A percentile compares a stretch with the other conserved stretches of the same genome.
Evolutionary conservation across 164 flowering plant genomes (phyloP).

Genomic region (Tetrastigma voinierianum): DNA sequence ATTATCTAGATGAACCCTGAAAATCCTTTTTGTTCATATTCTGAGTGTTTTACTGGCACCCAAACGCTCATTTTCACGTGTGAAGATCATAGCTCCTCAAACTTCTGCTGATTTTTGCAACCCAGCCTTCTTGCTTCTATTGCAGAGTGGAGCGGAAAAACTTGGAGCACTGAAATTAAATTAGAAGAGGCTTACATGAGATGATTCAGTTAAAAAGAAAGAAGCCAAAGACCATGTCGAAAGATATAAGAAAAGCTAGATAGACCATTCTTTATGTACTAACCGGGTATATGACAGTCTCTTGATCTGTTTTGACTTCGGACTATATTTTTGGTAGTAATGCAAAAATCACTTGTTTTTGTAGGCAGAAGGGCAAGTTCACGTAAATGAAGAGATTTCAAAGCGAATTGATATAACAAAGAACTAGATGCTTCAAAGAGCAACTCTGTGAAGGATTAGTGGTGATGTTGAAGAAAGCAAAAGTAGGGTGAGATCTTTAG

Average conservation of each 20-base stretch:
- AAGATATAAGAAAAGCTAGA: conserved; percentile 48
- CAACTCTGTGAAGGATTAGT: conserved; percentile 25
- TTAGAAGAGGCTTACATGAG: conserved; percentile 32
- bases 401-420: conserved; percentile 29
- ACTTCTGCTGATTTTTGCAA: background rate
- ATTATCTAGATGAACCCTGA: too few relatives aligned
- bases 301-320: background rate
- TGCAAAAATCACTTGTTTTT: background rate
- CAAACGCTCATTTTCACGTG: background rate
- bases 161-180: conserved; percentile 32
- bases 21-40: too few relatives aligned
- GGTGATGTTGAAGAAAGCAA: conserved; percentile 42
- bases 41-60: background rate
- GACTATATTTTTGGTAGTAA: background rate
- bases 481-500: conserved; percentile 37
- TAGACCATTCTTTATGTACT: conserved; percentile 50
- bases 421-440: conserved; percentile 33
- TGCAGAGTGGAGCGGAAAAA: conserved; percentile 38
- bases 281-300: conserved; percentile 32
- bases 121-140: background rate
- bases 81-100: background rate
- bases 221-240: conserved; percentile 32
- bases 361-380: conserved; percentile 41
- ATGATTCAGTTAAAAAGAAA: conserved; percentile 28
- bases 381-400: conserved; percentile 31